Conservation (phyloP, 176 grass and related monocot genomes). For the Oryza australiensis region DNA sequence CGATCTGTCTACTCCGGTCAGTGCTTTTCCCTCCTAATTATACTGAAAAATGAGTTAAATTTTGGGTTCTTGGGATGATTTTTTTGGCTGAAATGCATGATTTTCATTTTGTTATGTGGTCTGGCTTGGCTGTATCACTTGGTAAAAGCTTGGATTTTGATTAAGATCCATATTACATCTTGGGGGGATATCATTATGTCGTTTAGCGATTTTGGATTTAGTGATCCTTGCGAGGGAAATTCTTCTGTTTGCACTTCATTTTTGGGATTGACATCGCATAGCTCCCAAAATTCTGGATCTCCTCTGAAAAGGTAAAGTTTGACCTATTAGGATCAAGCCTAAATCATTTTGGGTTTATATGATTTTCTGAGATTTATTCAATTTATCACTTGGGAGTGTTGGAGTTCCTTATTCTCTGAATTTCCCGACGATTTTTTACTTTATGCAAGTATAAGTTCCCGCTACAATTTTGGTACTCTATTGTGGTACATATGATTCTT, state of each 20-base stretch:
- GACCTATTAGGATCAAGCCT: neutral
- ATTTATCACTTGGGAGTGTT: neutral
- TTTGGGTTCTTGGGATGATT: neutral
- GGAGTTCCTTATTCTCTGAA: neutral
- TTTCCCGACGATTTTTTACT: neutral
- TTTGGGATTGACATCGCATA: neutral
- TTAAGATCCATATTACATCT: neutral
- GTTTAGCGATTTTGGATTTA: neutral
- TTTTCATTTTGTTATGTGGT: neutral
- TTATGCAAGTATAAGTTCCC: neutral
- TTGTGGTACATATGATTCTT: neutral
- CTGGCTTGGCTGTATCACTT: neutral
- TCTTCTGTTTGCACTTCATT: conserved; percentile 1
- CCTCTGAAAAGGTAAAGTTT: neutral
- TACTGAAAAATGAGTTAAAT: neutral
- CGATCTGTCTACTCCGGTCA: conserved; percentile 83
- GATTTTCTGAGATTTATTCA: neutral
- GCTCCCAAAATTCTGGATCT: conserved; percentile 8
- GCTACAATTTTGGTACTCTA: neutral
- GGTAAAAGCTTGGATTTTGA: conserved; percentile 30
- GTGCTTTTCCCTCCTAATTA: neutral
- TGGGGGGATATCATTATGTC: neutral
- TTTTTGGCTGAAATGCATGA: neutral
- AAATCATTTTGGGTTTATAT: neutral
- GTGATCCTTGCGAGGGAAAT: neutral